Percentiles rank a stretch among this genome's conserved stretches.
These are phyloP conservation scores for Haplosporangium sp. DNA, from an alignment of 371 early-diverging fungal species.

Conservation along the genomic window DNA sequence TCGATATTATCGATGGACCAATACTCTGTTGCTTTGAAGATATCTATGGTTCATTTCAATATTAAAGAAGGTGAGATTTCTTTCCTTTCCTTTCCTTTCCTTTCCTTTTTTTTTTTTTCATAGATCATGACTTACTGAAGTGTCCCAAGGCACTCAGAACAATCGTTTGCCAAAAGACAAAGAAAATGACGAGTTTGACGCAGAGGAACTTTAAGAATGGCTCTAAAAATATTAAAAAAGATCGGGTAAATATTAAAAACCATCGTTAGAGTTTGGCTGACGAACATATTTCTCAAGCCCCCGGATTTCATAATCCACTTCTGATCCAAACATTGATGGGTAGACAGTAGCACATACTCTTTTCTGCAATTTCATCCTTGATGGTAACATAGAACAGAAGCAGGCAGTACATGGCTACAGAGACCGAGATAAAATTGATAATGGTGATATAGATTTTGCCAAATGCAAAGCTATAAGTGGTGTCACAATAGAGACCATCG, in stretches of 20 bases:
- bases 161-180: conserved; percentile 50
- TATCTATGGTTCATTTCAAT: conserved; percentile 5
- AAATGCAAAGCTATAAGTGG: conserved; percentile 62
- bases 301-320: background rate
- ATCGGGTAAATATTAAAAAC: background rate
- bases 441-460: conserved; percentile 67
- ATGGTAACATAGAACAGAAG: conserved; percentile 66
- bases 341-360: conserved; percentile 44
- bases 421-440: conserved; percentile 56
- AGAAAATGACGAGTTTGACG: conserved; percentile 57
- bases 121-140: conserved; percentile 15
- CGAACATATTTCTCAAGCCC: background rate
- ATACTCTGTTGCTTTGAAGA: conserved; percentile 54
- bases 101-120: no score
- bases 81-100: no score
- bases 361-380: conserved; percentile 57
- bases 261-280: background rate
- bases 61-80: no score
- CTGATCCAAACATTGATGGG: background rate
- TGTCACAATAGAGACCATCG: conserved; percentile 65
- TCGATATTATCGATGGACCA: conserved; percentile 61
- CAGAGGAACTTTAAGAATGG: conserved; percentile 58
- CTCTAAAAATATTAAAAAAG: conserved; percentile 11
- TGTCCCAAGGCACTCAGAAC: conserved; percentile 35
- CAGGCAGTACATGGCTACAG: conserved; percentile 57